Evolutionary conservation across 768 basidiomycete species (phyloP).

Genomic region (Lentinus tigrinus): DNA sequence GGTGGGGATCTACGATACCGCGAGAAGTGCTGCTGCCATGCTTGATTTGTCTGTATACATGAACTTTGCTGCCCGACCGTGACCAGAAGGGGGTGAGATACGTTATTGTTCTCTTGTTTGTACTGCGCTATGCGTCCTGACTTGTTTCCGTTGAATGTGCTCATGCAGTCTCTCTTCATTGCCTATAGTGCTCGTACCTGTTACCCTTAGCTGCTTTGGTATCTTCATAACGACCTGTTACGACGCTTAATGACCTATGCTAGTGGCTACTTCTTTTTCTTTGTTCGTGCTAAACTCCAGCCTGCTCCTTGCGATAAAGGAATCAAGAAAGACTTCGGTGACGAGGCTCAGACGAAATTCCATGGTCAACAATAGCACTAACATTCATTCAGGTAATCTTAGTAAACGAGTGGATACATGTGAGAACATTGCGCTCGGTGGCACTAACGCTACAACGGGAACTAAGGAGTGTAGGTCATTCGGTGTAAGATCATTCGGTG

Average conservation of each 20-base stretch:
- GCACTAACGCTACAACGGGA: not conserved
- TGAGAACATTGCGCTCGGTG: too few species aligned
- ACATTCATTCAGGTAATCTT: too few species aligned
- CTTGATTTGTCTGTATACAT: not conserved
- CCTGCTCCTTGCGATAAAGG: too few species aligned
- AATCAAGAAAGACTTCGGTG: too few species aligned
- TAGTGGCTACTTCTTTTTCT: not conserved
- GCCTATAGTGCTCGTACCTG: not conserved
- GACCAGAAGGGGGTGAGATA: not conserved
- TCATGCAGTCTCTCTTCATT: slow-evolving; percentile 3
- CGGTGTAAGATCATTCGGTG: not conserved
- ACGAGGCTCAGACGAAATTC: too few species aligned
- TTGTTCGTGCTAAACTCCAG: too few species aligned
- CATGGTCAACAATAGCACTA: not conserved
- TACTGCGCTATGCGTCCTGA: slow-evolving; percentile 10
- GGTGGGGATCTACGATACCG: not conserved
- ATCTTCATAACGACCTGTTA: slow-evolving; percentile 4
- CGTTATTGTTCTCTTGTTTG: not conserved
- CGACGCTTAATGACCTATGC: slow-evolving; percentile 11
- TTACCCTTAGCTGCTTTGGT: slow-evolving; percentile 6
- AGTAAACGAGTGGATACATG: too few species aligned
- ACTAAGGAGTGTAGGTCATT: not conserved
- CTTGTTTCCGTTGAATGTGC: slow-evolving; percentile 1
- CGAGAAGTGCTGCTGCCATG: not conserved
- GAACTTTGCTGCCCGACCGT: not conserved